Base-by-base conservation (phyloP, 345 rosid genomes). In the Arabidopsis arenosa region DNA sequence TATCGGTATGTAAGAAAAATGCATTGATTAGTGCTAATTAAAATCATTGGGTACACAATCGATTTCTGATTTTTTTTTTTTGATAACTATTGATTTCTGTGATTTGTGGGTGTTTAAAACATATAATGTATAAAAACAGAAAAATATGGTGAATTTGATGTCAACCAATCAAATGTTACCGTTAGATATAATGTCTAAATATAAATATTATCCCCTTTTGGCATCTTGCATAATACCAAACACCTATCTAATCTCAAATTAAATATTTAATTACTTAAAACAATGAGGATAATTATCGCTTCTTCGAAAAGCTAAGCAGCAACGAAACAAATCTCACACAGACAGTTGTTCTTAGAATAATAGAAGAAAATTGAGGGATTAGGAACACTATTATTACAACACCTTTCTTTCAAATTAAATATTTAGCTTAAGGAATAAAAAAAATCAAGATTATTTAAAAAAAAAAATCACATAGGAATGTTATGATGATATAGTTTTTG, bases 161-260 rank as follows among this genome's bases (percentile, higher is more conserved):
- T 32, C 62, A 59, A 60, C 74, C 73, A 66, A 67, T 67, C 73
- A 21, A 30, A 75, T 30, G 53, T 39, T 47, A 67, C 52, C 36
- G 52, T 57, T 66, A n/a, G 21, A 45, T 56, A 67, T 49, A 18
- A 28, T 58, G 28, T 68, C 57, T 48, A 54, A 44, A 55, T 45
- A 26, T 37, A 63, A 30, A 49, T 39, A 58, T 32, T 26, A 47
- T 40, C 37, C 14, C 3, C 32, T 36, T 51, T 78, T 58, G 63
- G 55, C 52, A 66, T 73, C 60, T 72, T 66, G 48, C 63, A 62
- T 67, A 78, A 55, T 66, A 73, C 81, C 81, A 72, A 72, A 78
- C 78, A 73, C 65, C 65, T 66, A 78, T 73, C 81, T 78, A 78
- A 78, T 78, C 74, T 67, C 70, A 54, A 54, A 32, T 28, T 66